Percentiles rank a stretch among this genome's conserved stretches.
Conservation (phyloP, 805 yeast species). For the Jamesozyma lodderae region DNA sequence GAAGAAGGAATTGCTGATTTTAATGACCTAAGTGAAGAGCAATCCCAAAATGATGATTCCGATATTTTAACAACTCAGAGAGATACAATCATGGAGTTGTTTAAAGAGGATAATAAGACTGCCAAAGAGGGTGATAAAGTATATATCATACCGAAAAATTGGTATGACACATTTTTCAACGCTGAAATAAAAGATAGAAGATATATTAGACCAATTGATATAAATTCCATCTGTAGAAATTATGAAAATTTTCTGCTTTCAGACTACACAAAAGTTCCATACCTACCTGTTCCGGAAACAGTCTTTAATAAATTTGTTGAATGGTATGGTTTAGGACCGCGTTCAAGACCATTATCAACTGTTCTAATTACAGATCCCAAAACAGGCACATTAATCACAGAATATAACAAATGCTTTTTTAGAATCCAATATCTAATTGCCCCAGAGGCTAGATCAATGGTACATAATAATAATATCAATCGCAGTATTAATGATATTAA, state of each 20-base stretch:
- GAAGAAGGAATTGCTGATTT: neutral
- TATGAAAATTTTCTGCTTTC: constrained; percentile 35
- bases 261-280: constrained; percentile 23
- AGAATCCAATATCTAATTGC: constrained; percentile 29
- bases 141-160: constrained; percentile 40
- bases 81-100: constrained; percentile 9
- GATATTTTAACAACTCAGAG: constrained; percentile 11
- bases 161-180: constrained; percentile 36
- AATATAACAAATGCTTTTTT: constrained; percentile 31
- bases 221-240: constrained; percentile 36
- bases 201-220: constrained; percentile 42
- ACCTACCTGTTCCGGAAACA: constrained; percentile 34
- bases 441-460: constrained; percentile 5
- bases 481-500: constrained; percentile 16
- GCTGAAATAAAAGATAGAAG: constrained; percentile 18
- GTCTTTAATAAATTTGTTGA: constrained; percentile 37
- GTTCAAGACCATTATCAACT: constrained; percentile 33
- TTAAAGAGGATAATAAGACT: constrained; percentile 7
- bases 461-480: constrained; percentile 1
- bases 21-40: too few relatives aligned
- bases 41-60: neutral
- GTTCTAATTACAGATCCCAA: constrained; percentile 25
- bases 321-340: constrained; percentile 47
- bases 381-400: constrained; percentile 26
- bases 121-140: constrained; percentile 40